Conservation (phyloP, 345 rosid species). For the Litchi chinensis region DNA sequence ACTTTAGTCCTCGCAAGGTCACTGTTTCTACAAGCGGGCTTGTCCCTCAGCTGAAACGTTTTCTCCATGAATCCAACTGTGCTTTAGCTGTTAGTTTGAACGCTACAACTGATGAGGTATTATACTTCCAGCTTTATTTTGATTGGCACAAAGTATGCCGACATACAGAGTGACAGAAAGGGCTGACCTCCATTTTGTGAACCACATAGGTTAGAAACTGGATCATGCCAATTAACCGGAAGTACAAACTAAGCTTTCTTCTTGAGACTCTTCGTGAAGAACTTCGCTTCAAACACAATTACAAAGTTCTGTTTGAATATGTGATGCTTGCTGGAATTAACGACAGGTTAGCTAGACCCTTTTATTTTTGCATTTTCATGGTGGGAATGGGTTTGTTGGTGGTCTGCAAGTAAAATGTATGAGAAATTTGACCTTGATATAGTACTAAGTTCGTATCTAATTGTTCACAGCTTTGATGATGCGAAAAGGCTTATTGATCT, state of each 20-base stretch:
- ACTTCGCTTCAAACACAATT: conserved; percentile 57
- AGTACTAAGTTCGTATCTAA: neutral
- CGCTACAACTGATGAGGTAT: conserved; percentile 97
- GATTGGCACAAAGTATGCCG: neutral
- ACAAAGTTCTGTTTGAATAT: conserved; percentile 87
- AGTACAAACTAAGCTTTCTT: conserved; percentile 74
- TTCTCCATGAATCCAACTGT: conserved; percentile 76
- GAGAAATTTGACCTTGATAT: neutral
- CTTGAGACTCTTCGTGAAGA: conserved; percentile 79
- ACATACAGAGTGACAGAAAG: neutral
- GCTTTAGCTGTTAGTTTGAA: conserved; percentile 94
- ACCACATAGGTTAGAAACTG: conserved; percentile 81
- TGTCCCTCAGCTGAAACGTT: conserved; percentile 86
- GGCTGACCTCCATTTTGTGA: conserved; percentile 16
- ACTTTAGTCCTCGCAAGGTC: conserved; percentile 93
- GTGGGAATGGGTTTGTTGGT: neutral
- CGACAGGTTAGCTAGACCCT: conserved; percentile 60
- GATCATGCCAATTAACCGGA: conserved; percentile 94
- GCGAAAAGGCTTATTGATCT: conserved; percentile 82
- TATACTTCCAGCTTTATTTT: conserved; percentile 18
- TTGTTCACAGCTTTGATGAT: conserved; percentile 70
- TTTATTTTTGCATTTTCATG: neutral
- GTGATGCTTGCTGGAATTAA: conserved; percentile 92
- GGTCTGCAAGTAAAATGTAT: neutral
- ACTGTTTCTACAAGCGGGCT: conserved; percentile 94